Percentiles rank a stretch among this genome's conserved stretches.
These are phyloP conservation scores for Trichoderma atroviride DNA, from an alignment of 2,329 filamentous ascomycete species.

Conservation along the genomic window DNA sequence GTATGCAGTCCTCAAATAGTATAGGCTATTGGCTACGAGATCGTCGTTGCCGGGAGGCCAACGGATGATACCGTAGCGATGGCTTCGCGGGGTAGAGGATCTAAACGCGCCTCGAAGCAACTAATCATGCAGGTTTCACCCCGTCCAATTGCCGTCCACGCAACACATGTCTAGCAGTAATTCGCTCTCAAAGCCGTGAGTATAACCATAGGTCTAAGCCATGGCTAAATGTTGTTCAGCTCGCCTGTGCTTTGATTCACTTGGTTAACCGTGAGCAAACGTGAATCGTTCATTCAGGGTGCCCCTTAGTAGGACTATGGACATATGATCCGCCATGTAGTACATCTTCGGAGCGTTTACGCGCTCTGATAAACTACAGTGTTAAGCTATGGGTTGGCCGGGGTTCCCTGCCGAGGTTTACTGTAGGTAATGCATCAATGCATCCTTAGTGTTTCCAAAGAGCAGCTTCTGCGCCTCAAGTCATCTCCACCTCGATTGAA, in stretches of 20 bases:
- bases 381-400: not conserved
- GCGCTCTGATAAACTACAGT: not conserved
- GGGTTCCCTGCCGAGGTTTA: not conserved
- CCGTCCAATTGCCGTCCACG: not conserved
- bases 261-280: not conserved
- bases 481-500: not conserved
- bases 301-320: no score
- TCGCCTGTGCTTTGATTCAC: not conserved
- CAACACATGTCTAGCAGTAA: not conserved
- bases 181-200: not conserved
- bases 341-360: not conserved
- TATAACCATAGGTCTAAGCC: not conserved
- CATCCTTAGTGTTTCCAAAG: not conserved
- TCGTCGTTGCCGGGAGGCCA: not conserved
- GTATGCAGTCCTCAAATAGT: not conserved
- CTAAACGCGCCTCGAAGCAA: not conserved
- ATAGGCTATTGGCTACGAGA: not conserved
- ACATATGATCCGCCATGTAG: not conserved
- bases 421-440: not conserved
- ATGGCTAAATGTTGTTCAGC: not conserved
- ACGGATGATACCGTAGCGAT: not conserved
- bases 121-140: not conserved
- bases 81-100: not conserved
- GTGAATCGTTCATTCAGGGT: not conserved
- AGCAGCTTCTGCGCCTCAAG: conserved; percentile 2